Evolutionary conservation across 805 yeast species (phyloP), one percentile per base, ranked within the genome.

Genomic region (Metschnikowia gruessii): DNA sequence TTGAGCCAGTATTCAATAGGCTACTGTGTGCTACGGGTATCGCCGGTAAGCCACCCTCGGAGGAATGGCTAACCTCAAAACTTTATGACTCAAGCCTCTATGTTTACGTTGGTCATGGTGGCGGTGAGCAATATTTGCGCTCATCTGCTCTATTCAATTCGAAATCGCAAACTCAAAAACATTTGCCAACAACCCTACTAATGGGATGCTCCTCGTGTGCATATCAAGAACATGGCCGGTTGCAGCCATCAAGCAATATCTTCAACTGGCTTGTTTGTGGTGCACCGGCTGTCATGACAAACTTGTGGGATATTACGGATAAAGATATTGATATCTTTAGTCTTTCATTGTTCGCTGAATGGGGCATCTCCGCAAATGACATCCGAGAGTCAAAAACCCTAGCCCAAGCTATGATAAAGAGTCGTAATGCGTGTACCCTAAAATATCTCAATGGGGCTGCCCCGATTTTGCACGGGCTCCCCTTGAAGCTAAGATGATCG

Each of bases 301-400:
- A 88, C 57, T 65, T 94, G 46, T 94, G 99, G 99, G 97, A 90
- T 63, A 97, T 94, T 4, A 94, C 98, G 0, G 98, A 94, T 64
- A 90, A 87, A 54, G 99, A 94, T 62, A 87, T 89, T 42, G 98
- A 94, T 64, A 76, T 74, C 55, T 89, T 91, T 55, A 84, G 88
- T 19, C 49, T 75, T 9, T 69, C 77, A 2, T 61, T 87, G 32
- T 76, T 94, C 53, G 74, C 75, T 2, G 70, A 73, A 50, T 84
- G 94, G 83, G 94, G 94, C 0, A 60, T 87, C 12, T 32, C 13
- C 9, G 60, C 75, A 10, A 41, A 37, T 6, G 39, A 19, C n/a
- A 21, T 51, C 43, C 3, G 55, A 51, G 13, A 29, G 4, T 33
- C 50, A 4, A 45, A 55, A 3, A 65, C 69, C 29, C 65, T 87